Conservation (phyloP, 495 filamentous ascomycete genomes). For the Aspergillus avenaceus region DNA sequence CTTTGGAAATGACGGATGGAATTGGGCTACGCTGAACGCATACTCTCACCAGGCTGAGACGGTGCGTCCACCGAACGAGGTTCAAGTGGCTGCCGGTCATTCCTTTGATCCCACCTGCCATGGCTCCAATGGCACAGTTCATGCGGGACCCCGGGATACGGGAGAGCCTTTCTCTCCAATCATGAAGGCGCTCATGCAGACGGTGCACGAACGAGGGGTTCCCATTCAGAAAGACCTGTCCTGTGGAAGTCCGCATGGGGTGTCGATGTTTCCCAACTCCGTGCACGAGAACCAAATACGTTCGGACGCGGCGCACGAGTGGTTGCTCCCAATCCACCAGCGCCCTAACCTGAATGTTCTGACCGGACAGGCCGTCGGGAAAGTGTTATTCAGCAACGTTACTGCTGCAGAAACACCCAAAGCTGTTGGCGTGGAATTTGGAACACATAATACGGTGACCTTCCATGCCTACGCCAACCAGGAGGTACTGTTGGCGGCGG, state of each 20-base stretch:
- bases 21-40: conserved; percentile 42
- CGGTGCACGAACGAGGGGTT: conserved; percentile 8
- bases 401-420: not conserved
- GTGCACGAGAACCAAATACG: conserved; percentile 20
- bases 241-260: conserved; percentile 24
- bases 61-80: conserved; percentile 10
- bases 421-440: conserved; percentile 34
- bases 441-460: conserved; percentile 19
- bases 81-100: conserved; percentile 18
- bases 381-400: conserved; percentile 31
- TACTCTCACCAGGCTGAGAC: conserved; percentile 31
- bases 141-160: conserved; percentile 18
- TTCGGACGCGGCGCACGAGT: conserved; percentile 43
- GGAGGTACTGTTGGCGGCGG: conserved; percentile 54
- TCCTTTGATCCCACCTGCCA: conserved; percentile 21
- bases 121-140: conserved; percentile 22
- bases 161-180: conserved; percentile 16
- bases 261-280: conserved; percentile 26
- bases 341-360: conserved; percentile 44
- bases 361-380: conserved; percentile 41
- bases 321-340: conserved; percentile 39
- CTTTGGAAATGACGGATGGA: conserved; percentile 46
- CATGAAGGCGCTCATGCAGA: conserved; percentile 20
- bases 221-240: conserved; percentile 16
- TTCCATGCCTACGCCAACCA: conserved; percentile 32